Conservation (phyloP, 179 eudicot genomes). For the Carnegiea gigantea region DNA sequence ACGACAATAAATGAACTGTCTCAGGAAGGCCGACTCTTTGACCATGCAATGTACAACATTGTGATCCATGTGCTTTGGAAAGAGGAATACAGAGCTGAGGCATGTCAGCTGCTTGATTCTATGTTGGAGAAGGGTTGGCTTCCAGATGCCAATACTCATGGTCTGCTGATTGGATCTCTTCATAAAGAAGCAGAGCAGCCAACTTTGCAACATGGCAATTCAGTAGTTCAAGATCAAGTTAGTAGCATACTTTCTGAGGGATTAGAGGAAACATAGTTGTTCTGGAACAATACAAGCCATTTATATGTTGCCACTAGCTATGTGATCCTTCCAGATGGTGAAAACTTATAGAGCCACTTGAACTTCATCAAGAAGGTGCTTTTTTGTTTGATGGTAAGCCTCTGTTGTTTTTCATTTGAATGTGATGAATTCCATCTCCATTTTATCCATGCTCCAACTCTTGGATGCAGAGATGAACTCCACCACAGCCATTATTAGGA, state of each 20-base stretch:
- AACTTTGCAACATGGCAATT: slow-evolving; percentile 3
- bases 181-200: slow-evolving; percentile 21
- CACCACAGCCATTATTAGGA: no score
- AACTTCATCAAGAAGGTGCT: no score
- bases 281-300: background rate
- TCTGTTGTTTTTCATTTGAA: no score
- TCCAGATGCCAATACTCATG: slow-evolving; percentile 56
- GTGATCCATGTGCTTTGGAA: slow-evolving; percentile 57
- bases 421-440: background rate
- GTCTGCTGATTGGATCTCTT: slow-evolving; percentile 45
- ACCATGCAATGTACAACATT: slow-evolving; percentile 32
- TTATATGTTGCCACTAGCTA: background rate
- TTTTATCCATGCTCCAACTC: no score
- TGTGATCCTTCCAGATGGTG: no score
- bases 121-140: slow-evolving; percentile 78
- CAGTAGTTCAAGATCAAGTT: slow-evolving; percentile 28
- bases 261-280: slow-evolving; percentile 23
- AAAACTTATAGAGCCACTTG: no score
- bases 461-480: no score
- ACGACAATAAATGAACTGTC: slow-evolving; percentile 31
- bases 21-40: slow-evolving; percentile 20
- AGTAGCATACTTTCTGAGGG: slow-evolving; percentile 34
- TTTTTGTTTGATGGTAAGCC: no score
- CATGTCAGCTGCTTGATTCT: slow-evolving; percentile 47
- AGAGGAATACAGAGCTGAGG: slow-evolving; percentile 57